Conservation (phyloP, 2,329 filamentous ascomycete genomes). For the Epichloe aotearoae region DNA sequence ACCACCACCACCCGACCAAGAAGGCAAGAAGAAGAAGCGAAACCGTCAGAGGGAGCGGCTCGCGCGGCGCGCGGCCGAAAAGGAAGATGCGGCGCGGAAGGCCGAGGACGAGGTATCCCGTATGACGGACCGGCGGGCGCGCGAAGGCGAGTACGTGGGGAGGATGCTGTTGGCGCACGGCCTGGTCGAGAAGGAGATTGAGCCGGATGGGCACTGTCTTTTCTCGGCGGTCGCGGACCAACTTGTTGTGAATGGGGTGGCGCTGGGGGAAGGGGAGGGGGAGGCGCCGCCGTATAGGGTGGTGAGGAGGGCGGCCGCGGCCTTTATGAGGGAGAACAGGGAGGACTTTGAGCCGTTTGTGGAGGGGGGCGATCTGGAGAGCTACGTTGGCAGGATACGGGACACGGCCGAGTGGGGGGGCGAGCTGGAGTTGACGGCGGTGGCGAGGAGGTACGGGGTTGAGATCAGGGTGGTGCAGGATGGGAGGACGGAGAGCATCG, state of each 20-base stretch:
- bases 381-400: conserved; percentile 62
- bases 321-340: conserved; percentile 59
- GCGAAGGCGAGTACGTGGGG: conserved; percentile 60
- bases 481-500: conserved; percentile 65
- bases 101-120: conserved; percentile 63
- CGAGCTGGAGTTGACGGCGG: conserved; percentile 74
- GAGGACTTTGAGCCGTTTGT: conserved; percentile 81
- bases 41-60: conserved; percentile 88
- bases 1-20: conserved; percentile 1
- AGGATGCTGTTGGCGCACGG: conserved; percentile 48
- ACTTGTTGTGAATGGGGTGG: not conserved
- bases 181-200: conserved; percentile 65
- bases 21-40: conserved; percentile 48
- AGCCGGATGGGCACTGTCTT: conserved; percentile 86
- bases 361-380: conserved; percentile 57
- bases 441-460: conserved; percentile 68
- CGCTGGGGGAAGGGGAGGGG: not conserved
- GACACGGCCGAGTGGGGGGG: conserved; percentile 97
- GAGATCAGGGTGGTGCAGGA: conserved; percentile 79
- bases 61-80: conserved; percentile 76
- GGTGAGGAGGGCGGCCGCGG: conserved; percentile 59
- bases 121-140: conserved; percentile 59
- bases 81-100: conserved; percentile 51
- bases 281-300: conserved; percentile 41
- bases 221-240: conserved; percentile 51